These are phyloP conservation scores for Coemansia sp. DNA, from an alignment of 192 early-diverging fungal genomes.

Conservation along the genomic window DNA sequence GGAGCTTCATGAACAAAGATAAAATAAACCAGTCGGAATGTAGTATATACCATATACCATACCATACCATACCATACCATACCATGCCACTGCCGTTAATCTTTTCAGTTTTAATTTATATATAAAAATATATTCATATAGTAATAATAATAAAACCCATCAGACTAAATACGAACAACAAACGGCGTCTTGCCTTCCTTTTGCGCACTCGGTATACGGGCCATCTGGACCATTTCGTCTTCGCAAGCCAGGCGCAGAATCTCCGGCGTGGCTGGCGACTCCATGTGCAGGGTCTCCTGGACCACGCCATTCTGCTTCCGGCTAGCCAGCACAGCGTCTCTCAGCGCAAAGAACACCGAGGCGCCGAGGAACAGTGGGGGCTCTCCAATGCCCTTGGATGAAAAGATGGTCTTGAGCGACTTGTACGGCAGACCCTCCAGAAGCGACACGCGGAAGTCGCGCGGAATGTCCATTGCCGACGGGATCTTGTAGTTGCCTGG, in stretches of 20 bases:
- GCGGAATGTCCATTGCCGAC: constrained; percentile 76
- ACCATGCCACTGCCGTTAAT: not conserved
- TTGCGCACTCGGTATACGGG: constrained; percentile 15
- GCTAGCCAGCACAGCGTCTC: constrained; percentile 73
- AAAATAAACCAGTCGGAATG: too few relatives aligned
- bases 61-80: not conserved
- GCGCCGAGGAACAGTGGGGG: constrained; percentile 83
- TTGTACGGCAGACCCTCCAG: constrained; percentile 54
- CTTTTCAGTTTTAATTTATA: not conserved
- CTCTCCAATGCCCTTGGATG: constrained; percentile 82
- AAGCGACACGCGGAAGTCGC: constrained; percentile 72
- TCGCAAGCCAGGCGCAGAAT: constrained; percentile 66
- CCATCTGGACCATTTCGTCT: constrained; percentile 56
- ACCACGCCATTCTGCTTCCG: constrained; percentile 33
- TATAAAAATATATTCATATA: not conserved
- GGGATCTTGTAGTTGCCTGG: constrained; percentile 89
- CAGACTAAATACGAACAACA: constrained; percentile 26
- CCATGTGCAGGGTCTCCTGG: constrained; percentile 56
- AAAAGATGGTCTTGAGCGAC: constrained; percentile 68
- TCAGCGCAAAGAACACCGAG: constrained; percentile 73
- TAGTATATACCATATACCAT: too few relatives aligned
- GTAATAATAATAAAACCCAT: not conserved
- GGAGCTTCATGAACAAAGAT: not conserved
- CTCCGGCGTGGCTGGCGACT: constrained; percentile 77
- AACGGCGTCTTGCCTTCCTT: constrained; percentile 33